Base-by-base conservation (phyloP, 2,329 filamentous ascomycete species). In the Aspergillus carbonarius region DNA sequence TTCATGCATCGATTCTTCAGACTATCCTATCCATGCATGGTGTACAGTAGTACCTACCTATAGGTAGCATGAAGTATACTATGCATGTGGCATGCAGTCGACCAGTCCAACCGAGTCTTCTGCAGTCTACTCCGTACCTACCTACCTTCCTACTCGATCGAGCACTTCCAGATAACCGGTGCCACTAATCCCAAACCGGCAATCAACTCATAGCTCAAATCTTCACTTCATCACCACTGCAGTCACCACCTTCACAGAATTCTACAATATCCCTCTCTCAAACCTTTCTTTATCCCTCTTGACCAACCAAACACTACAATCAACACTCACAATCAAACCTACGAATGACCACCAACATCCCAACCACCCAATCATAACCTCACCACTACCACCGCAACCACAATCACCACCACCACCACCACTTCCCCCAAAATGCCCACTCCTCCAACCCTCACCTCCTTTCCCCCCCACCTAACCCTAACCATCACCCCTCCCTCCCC, bases 371-470 rank as follows among this genome's bases (percentile, higher is more conserved):
- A 46, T 3, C 18, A 51, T 30, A 37, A 25, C 18, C n/a, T 34
- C 25, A 35, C n/a, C 25, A 50, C n/a, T 6, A 51, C 20, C 48
- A 23, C 49, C 47, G 18, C 27, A 10, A 39, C 48, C 20, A 37
- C 17, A n/a, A n/a, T n/a, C n/a, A 20, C 39, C 46, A 34, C 17
- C 30, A 49, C 34, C 12, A 49, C 32, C 37, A 49, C 52, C 52
- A 52, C 47, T 46, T 17, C 39, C 30, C 42, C 2, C 30, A 63
- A 55, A 55, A 74, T 74, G 73, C 65, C 72, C 53, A 70, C 65
- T 17, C 66, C 74, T 23, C 80, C 81, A 23, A 65, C 69, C 20
- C 65, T 66, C 39, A 68, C 76, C 55, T 79, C 84, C 69, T 83
- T 85, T 62, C 78, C 82, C 12, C 58, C 76, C 13, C 58, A 68